Percentiles rank a stretch among this genome's conserved stretches.
Evolutionary conservation across 495 filamentous ascomycete species (phyloP).

Genomic region (Neurospora sp.): DNA sequence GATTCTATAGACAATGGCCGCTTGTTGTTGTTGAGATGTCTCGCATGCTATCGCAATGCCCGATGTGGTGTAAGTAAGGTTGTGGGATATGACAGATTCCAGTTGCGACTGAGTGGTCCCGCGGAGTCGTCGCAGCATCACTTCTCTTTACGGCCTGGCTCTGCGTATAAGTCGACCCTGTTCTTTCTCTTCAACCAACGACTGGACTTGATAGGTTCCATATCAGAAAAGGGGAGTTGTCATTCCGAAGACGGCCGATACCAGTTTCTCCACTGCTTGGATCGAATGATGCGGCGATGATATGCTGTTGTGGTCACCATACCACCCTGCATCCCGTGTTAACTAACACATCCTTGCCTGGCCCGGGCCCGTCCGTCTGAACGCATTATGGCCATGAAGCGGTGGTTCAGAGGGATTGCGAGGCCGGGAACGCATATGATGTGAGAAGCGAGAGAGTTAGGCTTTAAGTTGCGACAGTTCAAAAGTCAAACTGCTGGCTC

Average conservation of each 20-base stretch:
- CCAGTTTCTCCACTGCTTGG: constrained; percentile 2
- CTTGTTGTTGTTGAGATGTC: background rate
- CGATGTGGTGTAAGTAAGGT: background rate
- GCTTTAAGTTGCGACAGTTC: background rate
- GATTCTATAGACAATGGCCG: background rate
- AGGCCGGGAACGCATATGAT: background rate
- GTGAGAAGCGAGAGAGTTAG: background rate
- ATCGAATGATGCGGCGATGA: constrained; percentile 16
- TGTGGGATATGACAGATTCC: background rate
- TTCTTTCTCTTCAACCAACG: background rate
- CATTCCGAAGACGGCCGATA: background rate
- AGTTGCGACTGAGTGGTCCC: background rate
- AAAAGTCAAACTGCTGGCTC: background rate
- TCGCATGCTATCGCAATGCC: background rate
- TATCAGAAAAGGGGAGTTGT: background rate
- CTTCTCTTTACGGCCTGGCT: background rate
- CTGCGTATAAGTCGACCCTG: background rate
- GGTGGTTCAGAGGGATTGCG: background rate
- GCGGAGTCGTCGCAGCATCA: background rate
- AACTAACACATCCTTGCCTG: background rate
- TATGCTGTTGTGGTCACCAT: constrained; percentile 13
- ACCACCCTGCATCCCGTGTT: background rate
- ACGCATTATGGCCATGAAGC: background rate
- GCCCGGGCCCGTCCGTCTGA: background rate
- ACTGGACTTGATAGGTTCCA: background rate